Evolutionary conservation across 805 yeast genomes (phyloP).

Genomic region (Kodamaea laetipori): DNA sequence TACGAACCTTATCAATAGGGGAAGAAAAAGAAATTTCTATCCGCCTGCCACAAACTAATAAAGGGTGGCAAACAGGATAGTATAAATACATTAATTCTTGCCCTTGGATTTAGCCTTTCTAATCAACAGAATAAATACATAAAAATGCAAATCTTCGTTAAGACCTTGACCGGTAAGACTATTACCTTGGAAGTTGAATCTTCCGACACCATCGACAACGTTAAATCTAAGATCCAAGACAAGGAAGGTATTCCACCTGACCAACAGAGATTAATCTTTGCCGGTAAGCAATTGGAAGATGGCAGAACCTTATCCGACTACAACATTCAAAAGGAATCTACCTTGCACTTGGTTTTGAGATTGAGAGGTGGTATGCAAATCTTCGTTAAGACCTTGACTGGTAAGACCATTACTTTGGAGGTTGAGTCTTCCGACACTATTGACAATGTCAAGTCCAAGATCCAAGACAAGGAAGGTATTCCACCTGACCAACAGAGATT

Average conservation of each 20-base stretch:
- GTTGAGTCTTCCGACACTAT: constrained; percentile 98
- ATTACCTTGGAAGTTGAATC: constrained; percentile 99
- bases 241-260: constrained; percentile 99
- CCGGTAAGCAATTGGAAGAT: constrained; percentile 99
- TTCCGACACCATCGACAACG: constrained; percentile 97
- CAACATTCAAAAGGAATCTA: constrained; percentile 99
- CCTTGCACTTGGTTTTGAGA: constrained; percentile 94
- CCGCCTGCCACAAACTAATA: too few species aligned
- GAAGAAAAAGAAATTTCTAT: too few species aligned
- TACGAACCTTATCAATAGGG: too few species aligned
- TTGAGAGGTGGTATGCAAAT: constrained; percentile 97
- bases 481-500: constrained; percentile 99
- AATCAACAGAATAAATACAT: constrained; percentile 2
- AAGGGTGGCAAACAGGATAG: constrained; percentile 13
- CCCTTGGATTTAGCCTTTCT: not conserved
- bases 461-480: constrained; percentile 98
- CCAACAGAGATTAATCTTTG: constrained; percentile 98
- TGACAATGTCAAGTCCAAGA: constrained; percentile 98
- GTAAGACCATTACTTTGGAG: constrained; percentile 98
- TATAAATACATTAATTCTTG: constrained; percentile 8
- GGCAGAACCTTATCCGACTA: constrained; percentile 98
- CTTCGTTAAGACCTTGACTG: constrained; percentile 99
- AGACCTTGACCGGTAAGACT: constrained; percentile 99
- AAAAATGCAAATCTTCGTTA: constrained; percentile 94
- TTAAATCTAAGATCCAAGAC: constrained; percentile 98